Base-by-base conservation (phyloP, 352 stramenopile genomes). In the Thalassiosira oceanica region DNA sequence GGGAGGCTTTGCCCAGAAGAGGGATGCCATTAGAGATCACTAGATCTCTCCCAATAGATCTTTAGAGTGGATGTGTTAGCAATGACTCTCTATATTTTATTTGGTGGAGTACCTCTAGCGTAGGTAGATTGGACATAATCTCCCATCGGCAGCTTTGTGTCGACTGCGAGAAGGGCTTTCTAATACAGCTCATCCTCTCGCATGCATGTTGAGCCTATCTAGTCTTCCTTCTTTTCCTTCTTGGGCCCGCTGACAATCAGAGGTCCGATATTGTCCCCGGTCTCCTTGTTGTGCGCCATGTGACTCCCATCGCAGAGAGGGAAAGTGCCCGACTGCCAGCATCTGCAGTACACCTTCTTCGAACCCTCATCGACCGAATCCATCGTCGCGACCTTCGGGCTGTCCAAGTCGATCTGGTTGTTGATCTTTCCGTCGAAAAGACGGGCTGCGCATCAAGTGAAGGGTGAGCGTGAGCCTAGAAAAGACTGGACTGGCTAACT, bases 301-400 rank as follows among this genome's bases (percentile, higher is more conserved):
- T 91, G 84, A 43, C 24, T 64, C 7, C 79, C 84, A 68, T 91
- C 82, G 55, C 84, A 91, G 2, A 88, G 44, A 3, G 84, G 84
- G 46, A 90, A 91, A 10, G 79, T 89, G 31, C 75, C 82, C 13
- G 69, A 86, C 33, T 74, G 56, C 84, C 84, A 91, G 44, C 84
- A 91, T 24, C 84, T 72, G 27, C 84, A 91, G 56, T 89, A 91
- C 0, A 90, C 84, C 33, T 86, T 88, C 66, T 89, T 88, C 18
- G 62, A 64, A 23, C 78, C 78, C 0, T 43, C 60, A 20, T 44
- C 53, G 8, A 90, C 31, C 24, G 69, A 68, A 6, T 82, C 72
- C 54, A 74, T 77, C 15, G 54, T 85, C 23, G 48, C 77, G 15
- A 86, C 78, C 62, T 88, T 88, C 11, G 54, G 39, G 8, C 61